A percentile compares a stretch with the other conserved stretches of the same genome.
Evolutionary conservation across 2,329 filamentous ascomycete genomes (phyloP).

Genomic region (Mariannaea elegans): DNA sequence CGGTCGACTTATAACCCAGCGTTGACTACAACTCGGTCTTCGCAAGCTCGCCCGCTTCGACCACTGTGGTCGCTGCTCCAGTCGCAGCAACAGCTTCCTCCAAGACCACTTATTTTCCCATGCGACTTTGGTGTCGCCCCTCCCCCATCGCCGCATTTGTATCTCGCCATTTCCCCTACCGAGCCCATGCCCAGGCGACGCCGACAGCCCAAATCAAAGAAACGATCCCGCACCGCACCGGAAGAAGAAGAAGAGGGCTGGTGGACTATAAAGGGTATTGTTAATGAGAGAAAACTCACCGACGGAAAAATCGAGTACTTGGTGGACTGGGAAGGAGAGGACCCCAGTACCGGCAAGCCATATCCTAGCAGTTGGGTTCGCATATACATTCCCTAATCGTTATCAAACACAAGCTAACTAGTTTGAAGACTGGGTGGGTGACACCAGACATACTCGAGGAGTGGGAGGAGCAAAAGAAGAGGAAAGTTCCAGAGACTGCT

Average conservation of each 20-base stretch:
- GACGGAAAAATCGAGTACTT: constrained; percentile 45
- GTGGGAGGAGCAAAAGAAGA: constrained; percentile 43
- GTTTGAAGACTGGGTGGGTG: constrained; percentile 42
- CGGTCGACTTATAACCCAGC: constrained; percentile 44
- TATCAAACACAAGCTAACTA: constrained; percentile 31
- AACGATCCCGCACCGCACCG: constrained; percentile 22
- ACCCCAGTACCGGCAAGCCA: constrained; percentile 42
- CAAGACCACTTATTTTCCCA: constrained; percentile 13
- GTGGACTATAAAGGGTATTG: constrained; percentile 47
- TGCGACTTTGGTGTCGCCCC: constrained; percentile 15
- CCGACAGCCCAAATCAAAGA: constrained; percentile 30
- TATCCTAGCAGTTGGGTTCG: constrained; percentile 48
- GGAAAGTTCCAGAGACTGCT: constrained; percentile 2
- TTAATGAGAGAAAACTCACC: constrained; percentile 43
- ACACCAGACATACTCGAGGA: constrained; percentile 43
- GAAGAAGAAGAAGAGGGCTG: constrained; percentile 40
- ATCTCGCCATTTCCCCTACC: constrained; percentile 22
- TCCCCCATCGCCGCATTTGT: constrained; percentile 11
- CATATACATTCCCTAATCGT: constrained; percentile 15
- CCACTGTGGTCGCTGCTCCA: constrained; percentile 21
- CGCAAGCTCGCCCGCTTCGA: constrained; percentile 30
- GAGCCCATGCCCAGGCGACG: constrained; percentile 47
- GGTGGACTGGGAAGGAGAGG: constrained; percentile 49
- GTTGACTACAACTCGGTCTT: constrained; percentile 40
- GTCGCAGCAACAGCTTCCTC: constrained; percentile 8